phyloP scores from a whole-genome alignment of 176 grass and related monocot genomes.

The Hsuehochloa calcarea region DNA sequence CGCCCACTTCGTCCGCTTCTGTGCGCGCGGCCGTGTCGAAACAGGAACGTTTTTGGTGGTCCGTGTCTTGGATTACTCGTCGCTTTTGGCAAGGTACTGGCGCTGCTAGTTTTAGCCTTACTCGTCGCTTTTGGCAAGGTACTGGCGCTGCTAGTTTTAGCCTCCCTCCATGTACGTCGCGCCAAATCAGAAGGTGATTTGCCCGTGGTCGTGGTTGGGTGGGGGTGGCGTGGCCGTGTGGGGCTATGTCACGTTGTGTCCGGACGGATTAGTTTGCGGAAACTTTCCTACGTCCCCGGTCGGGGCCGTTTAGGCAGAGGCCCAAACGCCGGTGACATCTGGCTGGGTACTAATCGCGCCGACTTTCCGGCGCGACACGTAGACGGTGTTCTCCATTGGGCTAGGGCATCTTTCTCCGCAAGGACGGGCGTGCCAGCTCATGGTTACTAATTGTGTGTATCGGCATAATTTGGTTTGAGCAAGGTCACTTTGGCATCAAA shows the following conservation, averaged over 20 bases:
- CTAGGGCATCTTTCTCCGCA: not conserved
- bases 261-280: not conserved
- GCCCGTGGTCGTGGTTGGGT: not conserved
- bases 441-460: not conserved
- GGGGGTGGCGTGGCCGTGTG: not conserved
- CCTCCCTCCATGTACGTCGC: not conserved
- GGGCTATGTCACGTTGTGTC: not conserved
- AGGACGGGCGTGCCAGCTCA: not conserved
- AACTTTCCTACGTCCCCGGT: constrained; percentile 9
- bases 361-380: constrained; percentile 13
- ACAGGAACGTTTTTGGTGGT: not conserved
- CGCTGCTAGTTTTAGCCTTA: not conserved
- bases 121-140: not conserved
- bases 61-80: not conserved
- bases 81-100: not conserved
- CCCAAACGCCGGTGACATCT: constrained; percentile 23
- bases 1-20: too few species aligned
- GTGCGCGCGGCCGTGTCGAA: constrained; percentile 21
- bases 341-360: not conserved
- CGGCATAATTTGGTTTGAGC: not conserved
- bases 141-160: not conserved
- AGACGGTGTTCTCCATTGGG: not conserved
- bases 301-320: constrained; percentile 7
- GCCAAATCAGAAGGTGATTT: constrained; percentile 6
- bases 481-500: not conserved